phyloP scores from a whole-genome alignment of 2,329 filamentous ascomycete genomes.

The Colletotrichum incanum region DNA sequence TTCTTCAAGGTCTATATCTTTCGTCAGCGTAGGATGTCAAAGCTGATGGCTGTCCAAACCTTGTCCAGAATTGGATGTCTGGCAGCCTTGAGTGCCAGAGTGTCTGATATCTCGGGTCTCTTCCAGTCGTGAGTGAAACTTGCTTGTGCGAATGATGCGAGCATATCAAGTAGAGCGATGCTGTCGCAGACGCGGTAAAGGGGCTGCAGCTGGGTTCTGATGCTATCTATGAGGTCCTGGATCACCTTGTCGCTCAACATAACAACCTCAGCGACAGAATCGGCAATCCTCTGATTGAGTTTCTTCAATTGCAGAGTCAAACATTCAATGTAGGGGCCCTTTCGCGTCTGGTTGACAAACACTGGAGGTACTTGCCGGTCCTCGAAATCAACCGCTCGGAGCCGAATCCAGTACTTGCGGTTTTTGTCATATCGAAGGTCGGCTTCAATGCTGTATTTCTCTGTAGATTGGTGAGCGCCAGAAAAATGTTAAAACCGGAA shows the following conservation, averaged over 20 bases:
- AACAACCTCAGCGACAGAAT: constrained; percentile 88
- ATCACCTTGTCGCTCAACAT: constrained; percentile 86
- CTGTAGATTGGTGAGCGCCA: constrained; percentile 52
- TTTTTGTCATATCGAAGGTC: constrained; percentile 83
- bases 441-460: constrained; percentile 70
- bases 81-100: constrained; percentile 80
- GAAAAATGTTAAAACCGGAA: no score
- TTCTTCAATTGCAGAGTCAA: constrained; percentile 90
- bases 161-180: constrained; percentile 89
- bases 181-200: constrained; percentile 91
- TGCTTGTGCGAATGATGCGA: constrained; percentile 82
- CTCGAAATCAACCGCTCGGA: constrained; percentile 76
- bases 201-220: constrained; percentile 79
- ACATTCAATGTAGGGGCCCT: constrained; percentile 85
- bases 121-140: constrained; percentile 74
- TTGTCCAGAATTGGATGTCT: constrained; percentile 87
- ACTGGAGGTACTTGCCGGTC: constrained; percentile 72
- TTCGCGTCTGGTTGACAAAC: constrained; percentile 84
- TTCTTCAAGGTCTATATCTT: constrained; percentile 48
- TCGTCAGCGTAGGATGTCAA: not conserved
- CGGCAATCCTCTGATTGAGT: constrained; percentile 81
- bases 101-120: constrained; percentile 78
- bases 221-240: constrained; percentile 78
- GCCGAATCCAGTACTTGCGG: constrained; percentile 84
- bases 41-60: constrained; percentile 48